Evolutionary conservation across 352 stramenopile genomes (phyloP), one percentile per base, ranked within the genome.

Genomic region (Phytophthora quininea): DNA sequence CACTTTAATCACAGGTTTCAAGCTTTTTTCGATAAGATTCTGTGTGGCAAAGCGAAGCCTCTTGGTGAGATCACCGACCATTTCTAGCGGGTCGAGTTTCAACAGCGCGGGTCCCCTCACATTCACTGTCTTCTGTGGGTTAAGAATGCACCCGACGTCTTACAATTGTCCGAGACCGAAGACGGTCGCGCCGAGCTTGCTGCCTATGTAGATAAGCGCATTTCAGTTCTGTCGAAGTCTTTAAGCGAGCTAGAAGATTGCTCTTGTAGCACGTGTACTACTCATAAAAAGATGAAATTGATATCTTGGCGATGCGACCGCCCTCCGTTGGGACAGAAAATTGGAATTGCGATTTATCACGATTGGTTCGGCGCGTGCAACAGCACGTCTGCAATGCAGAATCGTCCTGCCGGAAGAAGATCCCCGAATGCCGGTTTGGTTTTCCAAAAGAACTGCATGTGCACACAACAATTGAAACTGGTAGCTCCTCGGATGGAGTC

Each of bases 1-100:
- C 66, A 69, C 47, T 74, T 74, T 35, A 45, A 56, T n/a, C 38
- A 27, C 46, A 6, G 15, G 67, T 0, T 74, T 74, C 37, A 60
- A 64, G 4, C 12, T 31, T 70, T 57, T n/a, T 73, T 62, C 19
- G 32, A 66, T 2, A 38, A 54, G 9, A 38, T 74, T 19, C 4
- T 53, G 5, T 15, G 14, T 32, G 45, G 24, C 10, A 3, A 3
- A 15, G 9, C 56, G 0, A 8, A 53, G 12, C 54, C 66, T n/a
- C 40, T 72, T 0, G 64, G 64, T 19, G 47, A 52, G 24, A 57
- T 67, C 2, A 32, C 37, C 1, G 58, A 72, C 11, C 58, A 43
- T 15, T 72, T 67, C 48, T 72, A 58, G 64, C 24, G 58, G 3
- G 54, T 72, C 0, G 48, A 72, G 33, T 67, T 64, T 53, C 51